These are phyloP conservation scores for Cubamyces lactineus DNA, from an alignment of 768 basidiomycete genomes.

Conservation along the genomic window DNA sequence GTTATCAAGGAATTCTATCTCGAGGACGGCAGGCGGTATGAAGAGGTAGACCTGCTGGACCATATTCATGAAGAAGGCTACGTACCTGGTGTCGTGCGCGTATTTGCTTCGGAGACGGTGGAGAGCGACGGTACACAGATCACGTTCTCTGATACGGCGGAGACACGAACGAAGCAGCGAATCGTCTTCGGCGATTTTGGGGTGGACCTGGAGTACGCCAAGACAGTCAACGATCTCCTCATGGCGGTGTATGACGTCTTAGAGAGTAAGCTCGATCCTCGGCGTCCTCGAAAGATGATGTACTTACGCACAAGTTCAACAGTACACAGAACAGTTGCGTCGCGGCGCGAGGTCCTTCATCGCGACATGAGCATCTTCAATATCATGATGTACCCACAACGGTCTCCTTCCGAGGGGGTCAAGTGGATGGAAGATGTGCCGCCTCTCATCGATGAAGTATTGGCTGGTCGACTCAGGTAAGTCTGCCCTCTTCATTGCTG, in stretches of 20 bases:
- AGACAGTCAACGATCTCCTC: slow-evolving; percentile 1
- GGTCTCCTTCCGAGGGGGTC: neutral
- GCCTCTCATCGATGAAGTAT: slow-evolving; percentile 8
- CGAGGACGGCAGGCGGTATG: slow-evolving; percentile 34
- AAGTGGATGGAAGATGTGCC: neutral
- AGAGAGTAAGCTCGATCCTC: neutral
- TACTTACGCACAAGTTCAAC: too few species aligned
- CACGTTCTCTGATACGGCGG: too few species aligned
- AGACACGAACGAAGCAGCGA: neutral
- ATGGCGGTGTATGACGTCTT: neutral
- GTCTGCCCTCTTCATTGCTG: neutral
- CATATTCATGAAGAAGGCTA: neutral
- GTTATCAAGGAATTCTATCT: neutral
- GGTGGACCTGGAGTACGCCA: neutral
- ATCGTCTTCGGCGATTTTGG: neutral
- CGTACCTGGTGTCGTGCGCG: neutral
- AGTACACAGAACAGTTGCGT: slow-evolving; percentile 18
- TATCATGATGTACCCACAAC: slow-evolving; percentile 18
- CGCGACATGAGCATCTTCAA: slow-evolving; percentile 19
- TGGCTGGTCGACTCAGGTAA: neutral
- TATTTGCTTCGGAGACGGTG: neutral
- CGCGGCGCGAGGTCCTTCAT: neutral
- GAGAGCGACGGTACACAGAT: neutral
- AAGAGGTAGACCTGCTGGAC: slow-evolving; percentile 49
- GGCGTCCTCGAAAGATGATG: too few species aligned